phyloP scores from a whole-genome alignment of 2,329 filamentous ascomycete species.

The Alternaria burnsii region DNA sequence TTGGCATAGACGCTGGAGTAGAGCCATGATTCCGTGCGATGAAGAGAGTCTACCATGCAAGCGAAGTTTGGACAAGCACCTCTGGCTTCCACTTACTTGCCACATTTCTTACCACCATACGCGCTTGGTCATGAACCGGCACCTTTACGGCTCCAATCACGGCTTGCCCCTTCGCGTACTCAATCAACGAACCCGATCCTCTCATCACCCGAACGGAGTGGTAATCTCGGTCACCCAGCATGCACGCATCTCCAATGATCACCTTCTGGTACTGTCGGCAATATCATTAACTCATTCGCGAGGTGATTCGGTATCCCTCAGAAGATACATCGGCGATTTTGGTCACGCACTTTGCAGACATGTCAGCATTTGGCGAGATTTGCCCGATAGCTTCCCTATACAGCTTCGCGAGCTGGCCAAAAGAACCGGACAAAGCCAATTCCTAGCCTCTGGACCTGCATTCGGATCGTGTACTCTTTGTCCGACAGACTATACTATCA shows the following conservation, averaged over 20 bases:
- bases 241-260: conserved; percentile 26
- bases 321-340: conserved; percentile 12
- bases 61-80: background rate
- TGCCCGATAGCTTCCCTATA: background rate
- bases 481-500: conserved; percentile 30
- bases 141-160: conserved; percentile 28
- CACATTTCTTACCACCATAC: conserved; percentile 21
- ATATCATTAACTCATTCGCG: conserved; percentile 20
- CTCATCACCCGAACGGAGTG: background rate
- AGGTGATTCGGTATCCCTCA: conserved; percentile 19
- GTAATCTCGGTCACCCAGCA: conserved; percentile 9
- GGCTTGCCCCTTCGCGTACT: conserved; percentile 20
- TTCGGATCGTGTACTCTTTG: conserved; percentile 30
- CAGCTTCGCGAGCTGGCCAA: conserved; percentile 26
- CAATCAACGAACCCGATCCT: background rate
- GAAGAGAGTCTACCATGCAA: conserved; percentile 16
- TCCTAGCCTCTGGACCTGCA: conserved; percentile 17
- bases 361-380: conserved; percentile 12
- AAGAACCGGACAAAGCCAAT: conserved; percentile 11
- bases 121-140: conserved; percentile 33
- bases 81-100: background rate
- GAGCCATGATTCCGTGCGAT: conserved; percentile 7
- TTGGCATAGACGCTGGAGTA: conserved; percentile 26
- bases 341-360: conserved; percentile 20
- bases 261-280: conserved; percentile 25